Percentiles rank a stretch among this genome's conserved stretches.
phyloP scores from a whole-genome alignment of 2,329 filamentous ascomycete genomes.

The Clarireedia monteithiana region DNA sequence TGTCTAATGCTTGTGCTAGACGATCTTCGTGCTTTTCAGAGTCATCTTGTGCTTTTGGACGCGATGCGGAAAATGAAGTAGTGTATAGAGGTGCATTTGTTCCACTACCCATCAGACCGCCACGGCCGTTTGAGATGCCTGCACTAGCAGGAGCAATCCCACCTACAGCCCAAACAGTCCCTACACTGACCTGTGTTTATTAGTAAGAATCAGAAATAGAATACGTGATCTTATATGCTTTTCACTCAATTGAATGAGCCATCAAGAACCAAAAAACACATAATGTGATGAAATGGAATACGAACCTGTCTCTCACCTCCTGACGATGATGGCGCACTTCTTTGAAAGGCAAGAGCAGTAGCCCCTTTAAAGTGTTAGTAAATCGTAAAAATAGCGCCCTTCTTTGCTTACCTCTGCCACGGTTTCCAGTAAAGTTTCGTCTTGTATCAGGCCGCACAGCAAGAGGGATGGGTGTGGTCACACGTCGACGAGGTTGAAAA shows the following conservation, averaged over 20 bases:
- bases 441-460: constrained; percentile 11
- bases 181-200: constrained; percentile 48
- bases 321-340: constrained; percentile 17
- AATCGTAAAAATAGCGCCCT: no score
- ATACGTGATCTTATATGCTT: not conserved
- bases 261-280: no score
- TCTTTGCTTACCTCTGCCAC: constrained; percentile 21
- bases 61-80: constrained; percentile 39
- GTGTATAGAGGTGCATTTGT: constrained; percentile 63
- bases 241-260: no score
- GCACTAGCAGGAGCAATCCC: constrained; percentile 52
- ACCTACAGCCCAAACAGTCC: constrained; percentile 71
- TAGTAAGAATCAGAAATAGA: constrained; percentile 6
- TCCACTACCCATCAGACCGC: constrained; percentile 57
- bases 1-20: constrained; percentile 71
- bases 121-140: constrained; percentile 54
- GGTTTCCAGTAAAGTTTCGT: constrained; percentile 19
- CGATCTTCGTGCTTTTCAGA: constrained; percentile 63
- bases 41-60: constrained; percentile 47
- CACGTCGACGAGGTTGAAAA: constrained; percentile 37
- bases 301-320: constrained; percentile 27
- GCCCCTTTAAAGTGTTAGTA: constrained; percentile 20
- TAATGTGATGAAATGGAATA: not conserved
- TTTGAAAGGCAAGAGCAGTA: constrained; percentile 25
- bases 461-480: constrained; percentile 20